These are phyloP conservation scores for Verticillium nonalfalfae DNA, from an alignment of 2,329 filamentous ascomycete genomes.

Conservation along the genomic window DNA sequence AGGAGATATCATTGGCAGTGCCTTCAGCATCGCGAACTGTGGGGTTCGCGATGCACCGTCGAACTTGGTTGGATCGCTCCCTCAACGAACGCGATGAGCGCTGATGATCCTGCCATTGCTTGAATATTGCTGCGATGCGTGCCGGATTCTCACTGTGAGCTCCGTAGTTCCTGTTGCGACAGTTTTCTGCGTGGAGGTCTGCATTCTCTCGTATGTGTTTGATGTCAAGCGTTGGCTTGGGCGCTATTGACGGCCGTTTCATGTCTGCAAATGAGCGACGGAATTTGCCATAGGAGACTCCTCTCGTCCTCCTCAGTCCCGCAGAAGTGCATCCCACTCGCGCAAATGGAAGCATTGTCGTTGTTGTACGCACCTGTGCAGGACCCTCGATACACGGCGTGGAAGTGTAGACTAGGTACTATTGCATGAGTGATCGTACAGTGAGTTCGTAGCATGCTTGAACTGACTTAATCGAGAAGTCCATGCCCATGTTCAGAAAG, in stretches of 20 bases:
- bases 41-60: constrained; percentile 49
- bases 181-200: constrained; percentile 75
- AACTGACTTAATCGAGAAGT: neutral
- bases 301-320: neutral
- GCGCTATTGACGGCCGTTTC: constrained; percentile 62
- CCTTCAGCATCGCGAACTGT: constrained; percentile 37
- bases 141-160: constrained; percentile 45
- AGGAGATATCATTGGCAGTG: constrained; percentile 25
- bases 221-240: constrained; percentile 74
- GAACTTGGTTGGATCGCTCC: constrained; percentile 60
- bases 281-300: neutral
- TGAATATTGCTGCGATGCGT: constrained; percentile 49
- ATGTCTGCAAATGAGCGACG: constrained; percentile 13
- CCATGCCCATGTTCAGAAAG: neutral
- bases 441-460: neutral
- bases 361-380: neutral
- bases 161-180: constrained; percentile 76
- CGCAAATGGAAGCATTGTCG: neutral
- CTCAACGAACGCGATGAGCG: constrained; percentile 53
- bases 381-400: neutral
- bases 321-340: neutral
- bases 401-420: neutral
- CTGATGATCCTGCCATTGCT: constrained; percentile 56
- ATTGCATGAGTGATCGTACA: neutral
- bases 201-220: constrained; percentile 86